A percentile compares a stretch with the other conserved stretches of the same genome.
Evolutionary conservation across 441 rosid species (phyloP).

Genomic region (Brassica balearica): DNA sequence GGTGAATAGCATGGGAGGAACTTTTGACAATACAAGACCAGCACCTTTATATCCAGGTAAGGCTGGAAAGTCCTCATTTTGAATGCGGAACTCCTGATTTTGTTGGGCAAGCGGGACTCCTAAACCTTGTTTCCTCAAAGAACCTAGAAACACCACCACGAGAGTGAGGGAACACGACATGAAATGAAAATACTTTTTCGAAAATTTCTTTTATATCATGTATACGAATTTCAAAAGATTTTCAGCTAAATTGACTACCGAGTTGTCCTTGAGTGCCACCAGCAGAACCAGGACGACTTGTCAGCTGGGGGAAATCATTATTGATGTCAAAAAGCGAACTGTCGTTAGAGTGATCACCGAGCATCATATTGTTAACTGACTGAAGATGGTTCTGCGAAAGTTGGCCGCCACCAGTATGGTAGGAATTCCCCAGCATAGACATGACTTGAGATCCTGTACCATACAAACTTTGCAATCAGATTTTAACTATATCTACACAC

Average conservation of each 20-base stretch:
- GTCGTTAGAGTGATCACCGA: slow-evolving; percentile 76
- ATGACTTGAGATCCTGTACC: slow-evolving; percentile 69
- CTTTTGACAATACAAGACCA: slow-evolving; percentile 18
- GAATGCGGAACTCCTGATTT: slow-evolving; percentile 99
- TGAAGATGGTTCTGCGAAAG: slow-evolving; percentile 90
- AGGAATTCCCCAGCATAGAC: slow-evolving; percentile 82
- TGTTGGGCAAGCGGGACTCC: slow-evolving; percentile 93
- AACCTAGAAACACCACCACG: slow-evolving; percentile 58
- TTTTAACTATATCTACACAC: slow-evolving; percentile 15
- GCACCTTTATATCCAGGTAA: slow-evolving; percentile 97
- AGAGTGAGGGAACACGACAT: slow-evolving; percentile 24
- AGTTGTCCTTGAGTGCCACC: slow-evolving; percentile 98
- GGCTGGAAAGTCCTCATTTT: slow-evolving; percentile 99
- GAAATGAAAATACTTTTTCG: slow-evolving; percentile 8
- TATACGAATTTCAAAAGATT: slow-evolving; percentile 23
- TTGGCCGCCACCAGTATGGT: slow-evolving; percentile 81
- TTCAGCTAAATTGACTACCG: slow-evolving; percentile 53
- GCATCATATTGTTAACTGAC: slow-evolving; percentile 82
- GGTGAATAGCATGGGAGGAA: background rate
- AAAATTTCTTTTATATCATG: slow-evolving; percentile 17
- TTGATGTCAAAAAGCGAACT: slow-evolving; percentile 92
- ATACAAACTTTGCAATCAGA: slow-evolving; percentile 19
- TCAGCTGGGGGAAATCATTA: slow-evolving; percentile 90
- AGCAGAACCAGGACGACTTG: slow-evolving; percentile 94
- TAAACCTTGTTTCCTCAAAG: slow-evolving; percentile 85